phyloP scores from a whole-genome alignment of 805 yeast species.

The Wickerhamiella qilinensis region DNA sequence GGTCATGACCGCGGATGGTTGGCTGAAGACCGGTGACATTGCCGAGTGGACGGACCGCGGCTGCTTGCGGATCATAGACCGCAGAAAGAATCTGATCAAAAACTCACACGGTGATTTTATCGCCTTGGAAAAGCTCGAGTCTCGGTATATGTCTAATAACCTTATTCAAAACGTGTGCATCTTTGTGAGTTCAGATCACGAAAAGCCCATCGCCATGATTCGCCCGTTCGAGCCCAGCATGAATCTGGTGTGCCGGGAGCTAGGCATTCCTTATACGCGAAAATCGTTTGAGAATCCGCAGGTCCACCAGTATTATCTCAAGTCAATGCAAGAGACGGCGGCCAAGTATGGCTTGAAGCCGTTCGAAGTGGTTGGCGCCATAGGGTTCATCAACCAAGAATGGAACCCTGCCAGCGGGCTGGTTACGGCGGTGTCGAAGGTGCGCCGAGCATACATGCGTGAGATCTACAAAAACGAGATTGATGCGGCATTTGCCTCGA shows the following conservation, averaged over 20 bases:
- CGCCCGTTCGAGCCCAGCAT: conserved; percentile 61
- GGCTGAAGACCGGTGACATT: conserved; percentile 96
- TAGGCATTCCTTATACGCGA: conserved; percentile 31
- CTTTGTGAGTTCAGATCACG: conserved; percentile 76
- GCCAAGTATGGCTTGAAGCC: conserved; percentile 66
- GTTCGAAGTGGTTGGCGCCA: conserved; percentile 69
- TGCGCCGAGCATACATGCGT: too few species aligned
- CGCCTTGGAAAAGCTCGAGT: conserved; percentile 88
- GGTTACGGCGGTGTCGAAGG: too few species aligned
- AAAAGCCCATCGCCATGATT: conserved; percentile 83
- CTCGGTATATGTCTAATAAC: conserved; percentile 71
- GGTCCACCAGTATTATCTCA: conserved; percentile 36
- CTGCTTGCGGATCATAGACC: conserved; percentile 68
- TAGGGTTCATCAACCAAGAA: conserved; percentile 69
- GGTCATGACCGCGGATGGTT: conserved; percentile 67
- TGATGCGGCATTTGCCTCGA: too few species aligned
- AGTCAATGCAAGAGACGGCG: conserved; percentile 57
- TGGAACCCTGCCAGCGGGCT: conserved; percentile 96
- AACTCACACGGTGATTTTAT: conserved; percentile 94
- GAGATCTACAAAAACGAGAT: too few species aligned
- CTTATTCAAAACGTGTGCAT: conserved; percentile 73
- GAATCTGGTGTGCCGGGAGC: conserved; percentile 40
- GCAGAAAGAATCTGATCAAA: conserved; percentile 89
- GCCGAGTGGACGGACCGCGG: conserved; percentile 84
- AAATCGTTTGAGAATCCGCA: conserved; percentile 32